These are phyloP conservation scores for Arthrinium phaeospermum DNA, from an alignment of 2,329 filamentous ascomycete species.

Conservation along the genomic window DNA sequence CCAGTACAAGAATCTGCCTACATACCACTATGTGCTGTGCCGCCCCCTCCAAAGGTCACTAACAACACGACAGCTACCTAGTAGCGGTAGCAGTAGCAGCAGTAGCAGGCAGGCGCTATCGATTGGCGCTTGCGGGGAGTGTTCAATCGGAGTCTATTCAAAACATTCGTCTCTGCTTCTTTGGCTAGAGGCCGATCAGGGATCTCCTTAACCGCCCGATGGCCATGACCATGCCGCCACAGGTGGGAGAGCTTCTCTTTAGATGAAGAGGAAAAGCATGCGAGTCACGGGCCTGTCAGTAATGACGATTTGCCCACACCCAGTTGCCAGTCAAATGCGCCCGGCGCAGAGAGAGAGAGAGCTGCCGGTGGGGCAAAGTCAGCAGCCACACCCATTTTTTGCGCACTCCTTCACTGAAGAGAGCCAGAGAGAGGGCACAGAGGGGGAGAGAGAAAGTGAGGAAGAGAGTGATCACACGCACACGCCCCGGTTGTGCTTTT, in stretches of 20 bases:
- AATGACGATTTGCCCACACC: conserved; percentile 40
- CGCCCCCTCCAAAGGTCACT: neutral
- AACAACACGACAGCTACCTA: neutral
- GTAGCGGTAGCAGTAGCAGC: neutral
- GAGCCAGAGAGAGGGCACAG: neutral
- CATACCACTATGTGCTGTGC: neutral
- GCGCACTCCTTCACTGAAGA: neutral
- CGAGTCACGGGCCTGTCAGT: conserved; percentile 41
- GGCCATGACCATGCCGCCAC: conserved; percentile 22
- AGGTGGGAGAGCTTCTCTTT: conserved; percentile 19
- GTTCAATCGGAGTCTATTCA: conserved; percentile 16
- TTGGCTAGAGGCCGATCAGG: neutral
- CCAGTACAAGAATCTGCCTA: neutral
- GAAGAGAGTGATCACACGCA: conserved; percentile 9
- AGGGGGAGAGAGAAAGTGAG: neutral
- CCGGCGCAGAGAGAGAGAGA: conserved; percentile 26
- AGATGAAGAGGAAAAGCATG: conserved; percentile 34
- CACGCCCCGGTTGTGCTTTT: neutral
- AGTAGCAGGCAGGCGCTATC: conserved; percentile 6
- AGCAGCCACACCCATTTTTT: conserved; percentile 32
- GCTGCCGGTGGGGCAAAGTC: conserved; percentile 37
- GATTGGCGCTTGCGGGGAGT: conserved; percentile 16
- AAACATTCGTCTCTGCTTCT: conserved; percentile 12
- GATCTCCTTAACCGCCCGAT: conserved; percentile 16
- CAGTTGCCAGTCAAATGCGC: conserved; percentile 27